Conservation (phyloP, 2,329 filamentous ascomycete genomes). For the Beauveria asiatica region DNA sequence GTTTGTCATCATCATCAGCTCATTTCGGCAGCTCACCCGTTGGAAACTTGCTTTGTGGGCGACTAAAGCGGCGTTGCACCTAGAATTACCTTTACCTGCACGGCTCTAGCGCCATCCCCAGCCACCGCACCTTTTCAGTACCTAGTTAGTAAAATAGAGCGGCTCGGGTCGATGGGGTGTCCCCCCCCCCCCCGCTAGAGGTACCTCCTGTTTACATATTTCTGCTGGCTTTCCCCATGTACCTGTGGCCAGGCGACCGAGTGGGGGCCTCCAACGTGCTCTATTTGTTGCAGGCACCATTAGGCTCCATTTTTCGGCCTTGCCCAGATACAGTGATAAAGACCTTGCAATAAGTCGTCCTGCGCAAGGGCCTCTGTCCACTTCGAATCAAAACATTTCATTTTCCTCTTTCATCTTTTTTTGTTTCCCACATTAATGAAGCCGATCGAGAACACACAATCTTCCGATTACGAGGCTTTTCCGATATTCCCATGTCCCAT, state of each 20-base stretch:
- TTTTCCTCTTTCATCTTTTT: neutral
- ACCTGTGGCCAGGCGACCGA: too few relatives aligned
- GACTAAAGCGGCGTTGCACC: conserved; percentile 4
- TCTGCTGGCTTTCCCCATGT: too few relatives aligned
- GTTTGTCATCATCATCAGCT: neutral
- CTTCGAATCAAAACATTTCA: conserved; percentile 10
- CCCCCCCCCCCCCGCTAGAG: neutral
- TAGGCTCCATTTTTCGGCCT: neutral
- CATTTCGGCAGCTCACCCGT: neutral
- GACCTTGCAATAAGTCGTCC: conserved; percentile 8
- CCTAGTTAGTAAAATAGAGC: too few relatives aligned
- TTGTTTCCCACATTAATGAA: neutral
- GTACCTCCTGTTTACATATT: too few relatives aligned
- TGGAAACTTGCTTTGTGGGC: too few relatives aligned
- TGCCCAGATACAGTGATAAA: neutral
- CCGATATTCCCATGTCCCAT: neutral
- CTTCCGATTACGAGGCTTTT: neutral
- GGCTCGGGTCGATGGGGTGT: conserved; percentile 13
- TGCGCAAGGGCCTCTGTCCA: conserved; percentile 1
- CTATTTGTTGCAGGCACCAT: neutral
- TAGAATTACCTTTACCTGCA: conserved; percentile 2
- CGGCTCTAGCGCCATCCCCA: conserved; percentile 10
- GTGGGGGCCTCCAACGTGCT: neutral
- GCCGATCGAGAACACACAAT: neutral
- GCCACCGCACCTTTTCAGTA: conserved; percentile 12